Base-by-base conservation (phyloP, 78 protist genomes). In the Anaeramoeba flamelloides region DNA sequence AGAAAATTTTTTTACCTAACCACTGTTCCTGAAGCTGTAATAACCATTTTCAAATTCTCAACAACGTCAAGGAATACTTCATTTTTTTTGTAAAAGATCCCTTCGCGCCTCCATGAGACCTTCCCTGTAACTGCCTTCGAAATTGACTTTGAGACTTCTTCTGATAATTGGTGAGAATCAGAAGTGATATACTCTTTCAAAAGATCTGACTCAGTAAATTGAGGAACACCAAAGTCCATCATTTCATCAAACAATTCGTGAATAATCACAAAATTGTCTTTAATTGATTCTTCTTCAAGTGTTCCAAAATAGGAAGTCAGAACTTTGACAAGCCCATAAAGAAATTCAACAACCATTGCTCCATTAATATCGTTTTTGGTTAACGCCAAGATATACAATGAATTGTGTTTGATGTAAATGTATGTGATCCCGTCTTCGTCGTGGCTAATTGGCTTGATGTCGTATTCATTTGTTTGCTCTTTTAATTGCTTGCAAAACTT, bases 241-340 rank as follows among this genome's bases (percentile, higher is more conserved):
- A 95, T 94, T 84, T 96, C 99, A 75, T 96, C 99, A 74, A 96
- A 84, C 12, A 96, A 91, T 82, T 96, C 99, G 88, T 95, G 94
- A 26, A 92, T 92, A 65, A 96, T 79, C 0, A 95, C 98, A 78
- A 96, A 96, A 89, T 96, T 96, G 86, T 96, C 99, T 31, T 95
- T 84, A 74, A 96, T 92, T 69, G 89, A 80, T 80, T 96, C 99
- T 79, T 95, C 98, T 53, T 89, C 91, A 26, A 96, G 83, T 84
- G 86, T 92, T 30, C 82, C 75, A 65, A 93, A 94, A 79, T 94
- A 94, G 31, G 87, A 89, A 40, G 82, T n/a, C n/a, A n/a, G n/a
- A n/a, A 83, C 96, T 74, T 88, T 82, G 78, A 91, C 84, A 80
- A 95, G 85, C 38, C 85, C 86, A 53, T 90, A 90, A 39, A 96